Base-by-base conservation (phyloP, 257 asterid species). In the Penstemon davidsonii region DNA sequence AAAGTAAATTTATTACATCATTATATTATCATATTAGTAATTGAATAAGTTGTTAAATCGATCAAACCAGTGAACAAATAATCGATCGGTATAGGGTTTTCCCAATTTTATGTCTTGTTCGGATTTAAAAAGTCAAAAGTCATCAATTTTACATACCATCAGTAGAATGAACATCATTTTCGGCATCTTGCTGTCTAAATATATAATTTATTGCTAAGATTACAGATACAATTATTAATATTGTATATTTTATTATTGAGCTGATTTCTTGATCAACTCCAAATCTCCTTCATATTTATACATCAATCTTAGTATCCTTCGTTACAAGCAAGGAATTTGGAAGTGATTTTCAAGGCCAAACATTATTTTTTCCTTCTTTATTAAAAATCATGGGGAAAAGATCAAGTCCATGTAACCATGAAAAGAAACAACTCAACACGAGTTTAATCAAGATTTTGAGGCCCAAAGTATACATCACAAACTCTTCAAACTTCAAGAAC, bases 401-500 rank as follows among this genome's bases (percentile, higher is more conserved):
- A 73, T 53, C 51, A 38, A 73, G 50, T 67, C 75, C 73, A 43
- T 72, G 64, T 41, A 83, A 78, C 72, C 69, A 66, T 18, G 73
- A 67, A 13, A 67, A 75, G 64, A 84, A 79, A 73, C 77, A 79
- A 41, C 73, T 76, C 62, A 80, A 68, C 68, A 69, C 1, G 33
- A 25, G 61, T 42, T 68, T 75, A 74, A 79, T 79, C 33, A 77
- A 81, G 58, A 61, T 69, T 39, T 39, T 84, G 75, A 54, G 63
- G 10, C 89, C 87, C 6, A 84, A 81, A 59, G 87, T 82, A 25
- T 84, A 75, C 71, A 79, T 82, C 69, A 82, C 82, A 1, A 74
- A 74, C 45, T 56, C 81, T 51, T 73, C 81, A 33, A 80, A 79
- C 55, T 84, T 84, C 89, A 82, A 81, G 80, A 65, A 41, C 8